Evolutionary conservation across 257 asterid species (phyloP).

Genomic region (Anisodus acutangulus): DNA sequence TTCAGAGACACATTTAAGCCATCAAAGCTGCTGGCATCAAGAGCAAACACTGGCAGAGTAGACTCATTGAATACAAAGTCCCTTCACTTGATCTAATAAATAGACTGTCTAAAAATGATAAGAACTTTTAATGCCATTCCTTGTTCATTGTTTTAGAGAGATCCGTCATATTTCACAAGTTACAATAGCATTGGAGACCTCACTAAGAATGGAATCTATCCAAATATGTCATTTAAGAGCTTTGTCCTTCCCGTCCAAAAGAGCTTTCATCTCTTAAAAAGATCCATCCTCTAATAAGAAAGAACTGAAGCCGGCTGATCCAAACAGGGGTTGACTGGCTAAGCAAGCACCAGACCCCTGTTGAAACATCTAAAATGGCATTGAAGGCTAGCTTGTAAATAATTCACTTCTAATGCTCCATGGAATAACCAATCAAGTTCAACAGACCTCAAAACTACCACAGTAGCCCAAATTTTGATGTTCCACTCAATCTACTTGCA

Average conservation of each 20-base stretch:
- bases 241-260: neutral
- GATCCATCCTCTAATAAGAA: constrained; percentile 4
- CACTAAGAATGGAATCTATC: neutral
- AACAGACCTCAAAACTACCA: constrained; percentile 24
- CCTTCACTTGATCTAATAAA: neutral
- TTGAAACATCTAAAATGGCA: neutral
- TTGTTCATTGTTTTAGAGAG: neutral
- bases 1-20: constrained; percentile 1
- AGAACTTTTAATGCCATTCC: neutral
- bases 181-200: neutral
- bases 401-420: neutral
- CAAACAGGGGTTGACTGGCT: constrained; percentile 13
- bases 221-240: neutral
- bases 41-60: neutral
- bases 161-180: neutral
- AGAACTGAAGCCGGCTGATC: neutral
- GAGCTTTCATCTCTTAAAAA: neutral
- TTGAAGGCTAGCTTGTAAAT: constrained; percentile 12
- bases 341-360: constrained; percentile 21
- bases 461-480: neutral
- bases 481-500: neutral
- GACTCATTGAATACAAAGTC: constrained; percentile 1
- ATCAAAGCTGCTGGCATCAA: neutral
- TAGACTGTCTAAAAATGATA: neutral
- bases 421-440: neutral